Conservation (phyloP, 805 yeast genomes). For the Yarrowia deformans region DNA sequence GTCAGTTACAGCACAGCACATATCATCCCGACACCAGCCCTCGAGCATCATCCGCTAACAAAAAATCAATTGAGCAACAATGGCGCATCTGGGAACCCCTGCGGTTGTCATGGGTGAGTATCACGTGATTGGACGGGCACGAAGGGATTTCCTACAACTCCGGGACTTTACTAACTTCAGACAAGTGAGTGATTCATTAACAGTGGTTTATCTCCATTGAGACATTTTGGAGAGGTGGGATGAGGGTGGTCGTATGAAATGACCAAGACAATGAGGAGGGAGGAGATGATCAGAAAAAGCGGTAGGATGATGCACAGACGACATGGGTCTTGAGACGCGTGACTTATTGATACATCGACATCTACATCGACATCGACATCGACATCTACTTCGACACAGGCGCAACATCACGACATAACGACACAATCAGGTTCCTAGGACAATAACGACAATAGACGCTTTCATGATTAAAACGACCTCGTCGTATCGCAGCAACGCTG, state of each 20-base stretch:
- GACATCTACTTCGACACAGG: background rate
- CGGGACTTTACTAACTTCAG: constrained; percentile 19
- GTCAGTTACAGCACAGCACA: constrained; percentile 35
- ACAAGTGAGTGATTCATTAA: constrained; percentile 36
- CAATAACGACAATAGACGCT: background rate
- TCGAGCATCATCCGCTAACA: constrained; percentile 15
- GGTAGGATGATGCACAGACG: no score
- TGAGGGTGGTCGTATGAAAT: background rate
- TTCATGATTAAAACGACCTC: no score
- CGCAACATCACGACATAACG: background rate
- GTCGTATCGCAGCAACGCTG: no score
- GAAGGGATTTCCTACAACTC: background rate
- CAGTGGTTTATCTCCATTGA: constrained; percentile 31
- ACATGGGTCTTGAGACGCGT: no score
- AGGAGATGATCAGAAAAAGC: no score
- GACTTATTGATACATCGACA: background rate
- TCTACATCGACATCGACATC: background rate
- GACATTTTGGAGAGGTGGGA: constrained; percentile 4
- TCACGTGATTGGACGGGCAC: background rate
- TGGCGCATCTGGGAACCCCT: constrained; percentile 56
- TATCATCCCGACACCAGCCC: constrained; percentile 33
- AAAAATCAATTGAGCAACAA: constrained; percentile 39
- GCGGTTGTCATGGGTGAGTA: constrained; percentile 94
- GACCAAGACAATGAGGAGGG: no score
- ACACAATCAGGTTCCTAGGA: background rate